phyloP scores from a whole-genome alignment of 1,139 yeast species.

The Scheffersomyces illinoinensis region DNA sequence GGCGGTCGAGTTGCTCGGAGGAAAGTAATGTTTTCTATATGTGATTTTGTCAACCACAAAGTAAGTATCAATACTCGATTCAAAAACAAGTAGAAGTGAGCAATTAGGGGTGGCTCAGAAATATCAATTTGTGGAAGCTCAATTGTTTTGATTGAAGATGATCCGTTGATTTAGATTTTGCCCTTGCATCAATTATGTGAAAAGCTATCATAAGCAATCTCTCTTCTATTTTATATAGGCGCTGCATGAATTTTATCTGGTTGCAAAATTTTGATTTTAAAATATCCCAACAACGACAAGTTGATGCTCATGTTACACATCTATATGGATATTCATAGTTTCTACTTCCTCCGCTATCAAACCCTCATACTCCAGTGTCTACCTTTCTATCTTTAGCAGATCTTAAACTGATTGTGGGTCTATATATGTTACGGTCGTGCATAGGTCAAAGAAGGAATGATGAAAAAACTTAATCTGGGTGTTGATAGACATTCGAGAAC shows the following conservation, averaged over 20 bases:
- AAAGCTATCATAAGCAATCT: too few relatives aligned
- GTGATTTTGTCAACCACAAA: too few relatives aligned
- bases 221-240: background rate
- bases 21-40: too few relatives aligned
- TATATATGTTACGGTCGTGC: background rate
- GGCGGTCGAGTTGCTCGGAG: too few relatives aligned
- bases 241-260: background rate
- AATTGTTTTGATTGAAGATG: too few relatives aligned
- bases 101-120: too few relatives aligned
- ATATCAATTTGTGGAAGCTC: too few relatives aligned
- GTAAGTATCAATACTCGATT: too few relatives aligned
- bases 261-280: background rate
- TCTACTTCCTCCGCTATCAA: background rate
- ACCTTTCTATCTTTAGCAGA: background rate
- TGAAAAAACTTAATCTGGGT: background rate
- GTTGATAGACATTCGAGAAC: background rate
- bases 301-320: background rate
- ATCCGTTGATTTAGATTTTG: too few relatives aligned
- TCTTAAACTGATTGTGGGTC: background rate
- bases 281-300: background rate
- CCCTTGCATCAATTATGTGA: too few relatives aligned
- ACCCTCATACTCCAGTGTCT: background rate
- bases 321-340: background rate
- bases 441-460: background rate
- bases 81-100: too few relatives aligned